Base-by-base conservation (phyloP, 176 grass and related monocot genomes). In the Aechmea fasciata region DNA sequence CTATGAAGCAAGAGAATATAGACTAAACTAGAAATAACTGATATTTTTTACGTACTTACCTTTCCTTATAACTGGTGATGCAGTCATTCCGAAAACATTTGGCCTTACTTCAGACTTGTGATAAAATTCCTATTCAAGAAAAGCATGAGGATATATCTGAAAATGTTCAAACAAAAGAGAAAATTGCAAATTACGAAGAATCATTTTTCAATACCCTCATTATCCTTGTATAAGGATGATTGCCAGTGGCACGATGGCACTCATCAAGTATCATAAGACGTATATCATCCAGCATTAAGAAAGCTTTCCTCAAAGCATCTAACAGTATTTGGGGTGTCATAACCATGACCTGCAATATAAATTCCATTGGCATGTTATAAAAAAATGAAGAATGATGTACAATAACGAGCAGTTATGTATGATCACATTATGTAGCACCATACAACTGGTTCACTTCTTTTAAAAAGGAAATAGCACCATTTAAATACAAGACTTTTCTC, bases 311-410 rank as follows among this genome's bases (percentile, higher is more conserved):
- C 69, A 96, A 77, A 73, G 88, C 88, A 74, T 85, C 71, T 76
- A 96, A 78, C 52, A 96, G 67, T 70, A 96, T 76, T 74, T 92
- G 83, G 70, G 92, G 92, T 55, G 86, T 92, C 86, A 96, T 96
- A 72, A 96, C 81, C 73, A 96, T 81, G 26, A 92, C 92, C 93
- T 96, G 75, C 67, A 78, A 71, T 81, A 78, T 70, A 59, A 29
- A 15, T 49, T 59, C 61, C 12, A 47, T 48, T 59, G 54, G 19
- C 14, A 59, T 14, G 54, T 59, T 18, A 59, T 20, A 10, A 20
- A 41, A 59, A 14, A 8, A 59, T n/a, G 54, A 59, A 59, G 54
- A 59, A 17, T 59, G 54, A 15, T 20, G 54, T 17, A 59, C 19
- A 57, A 14, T 17, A 1, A 18, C 19, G 19, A n/a, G 14, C 19